Evolutionary conservation across 495 filamentous ascomycete species (phyloP).

Genomic region (Aeminium ludgeri): DNA sequence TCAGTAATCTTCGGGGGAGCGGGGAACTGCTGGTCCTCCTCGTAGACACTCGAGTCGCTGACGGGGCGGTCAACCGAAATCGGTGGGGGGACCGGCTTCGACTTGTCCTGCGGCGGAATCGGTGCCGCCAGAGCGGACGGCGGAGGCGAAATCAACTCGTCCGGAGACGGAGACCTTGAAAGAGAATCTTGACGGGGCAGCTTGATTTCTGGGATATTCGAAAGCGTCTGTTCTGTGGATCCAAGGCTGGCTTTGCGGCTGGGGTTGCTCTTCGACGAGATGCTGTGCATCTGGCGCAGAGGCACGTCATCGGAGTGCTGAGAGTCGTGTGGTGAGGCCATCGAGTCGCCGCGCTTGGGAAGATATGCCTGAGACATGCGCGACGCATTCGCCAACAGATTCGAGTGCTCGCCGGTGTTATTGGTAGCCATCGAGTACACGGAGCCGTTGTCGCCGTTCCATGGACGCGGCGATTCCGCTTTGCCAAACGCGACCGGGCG

Average conservation of each 20-base stretch:
- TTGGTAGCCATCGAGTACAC: conserved; percentile 36
- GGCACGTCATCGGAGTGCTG: conserved; percentile 2
- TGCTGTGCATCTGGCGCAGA: conserved; percentile 7
- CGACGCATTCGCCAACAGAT: conserved; percentile 44
- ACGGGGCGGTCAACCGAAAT: conserved; percentile 16
- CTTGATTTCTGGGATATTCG: neutral
- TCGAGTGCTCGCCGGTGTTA: conserved; percentile 40
- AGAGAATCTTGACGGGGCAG: conserved; percentile 6
- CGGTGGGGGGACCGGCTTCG: neutral
- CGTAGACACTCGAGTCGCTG: conserved; percentile 44
- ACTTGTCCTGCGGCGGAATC: neutral
- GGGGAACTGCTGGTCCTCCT: conserved; percentile 40
- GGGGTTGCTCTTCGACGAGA: neutral
- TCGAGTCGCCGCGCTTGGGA: conserved; percentile 3
- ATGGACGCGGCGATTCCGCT: conserved; percentile 22
- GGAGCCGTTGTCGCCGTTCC: conserved; percentile 43
- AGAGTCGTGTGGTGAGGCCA: conserved; percentile 4
- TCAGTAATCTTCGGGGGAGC: conserved; percentile 12
- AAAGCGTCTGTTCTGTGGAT: neutral
- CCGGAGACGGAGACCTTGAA: conserved; percentile 2
- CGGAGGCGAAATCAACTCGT: too few species aligned
- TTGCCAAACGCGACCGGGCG: conserved; percentile 36
- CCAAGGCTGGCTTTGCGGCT: conserved; percentile 7
- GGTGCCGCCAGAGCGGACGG: conserved; percentile 1
- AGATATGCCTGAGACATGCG: conserved; percentile 41